Evolutionary conservation across 306 rosid species (phyloP).

Genomic region (Cicer pinnatifidum): DNA sequence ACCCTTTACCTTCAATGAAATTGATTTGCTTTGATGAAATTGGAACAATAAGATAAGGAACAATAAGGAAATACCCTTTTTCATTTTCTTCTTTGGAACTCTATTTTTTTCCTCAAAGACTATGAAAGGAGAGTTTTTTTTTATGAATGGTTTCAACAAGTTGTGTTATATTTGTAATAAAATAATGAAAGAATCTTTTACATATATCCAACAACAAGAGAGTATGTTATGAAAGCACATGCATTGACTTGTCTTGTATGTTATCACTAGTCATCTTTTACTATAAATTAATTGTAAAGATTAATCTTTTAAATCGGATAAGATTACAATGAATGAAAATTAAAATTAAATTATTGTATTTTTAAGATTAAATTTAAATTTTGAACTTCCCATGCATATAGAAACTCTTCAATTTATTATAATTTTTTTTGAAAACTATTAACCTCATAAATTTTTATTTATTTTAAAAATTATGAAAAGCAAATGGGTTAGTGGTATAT

Average conservation of each 20-base stretch:
- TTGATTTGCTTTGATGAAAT: constrained; percentile 7
- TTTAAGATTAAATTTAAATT: too few relatives aligned
- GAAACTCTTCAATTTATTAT: too few relatives aligned
- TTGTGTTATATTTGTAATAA: not conserved
- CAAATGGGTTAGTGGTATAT: constrained; percentile 25
- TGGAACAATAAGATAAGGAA: constrained; percentile 41
- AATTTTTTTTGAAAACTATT: not conserved
- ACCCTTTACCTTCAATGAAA: constrained; percentile 1
- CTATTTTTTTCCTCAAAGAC: not conserved
- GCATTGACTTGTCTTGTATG: constrained; percentile 1
- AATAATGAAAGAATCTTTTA: constrained; percentile 24
- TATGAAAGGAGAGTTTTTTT: too few relatives aligned
- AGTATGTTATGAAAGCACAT: constrained; percentile 11
- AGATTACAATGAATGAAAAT: too few relatives aligned
- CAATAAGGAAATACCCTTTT: not conserved
- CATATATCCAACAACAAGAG: not conserved
- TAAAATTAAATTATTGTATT: too few relatives aligned
- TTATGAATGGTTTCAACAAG: not conserved
- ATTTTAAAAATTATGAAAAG: not conserved
- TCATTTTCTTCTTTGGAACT: constrained; percentile 34
- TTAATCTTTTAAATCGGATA: too few relatives aligned
- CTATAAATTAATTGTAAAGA: too few relatives aligned
- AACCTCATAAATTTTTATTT: not conserved
- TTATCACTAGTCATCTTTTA: not conserved
- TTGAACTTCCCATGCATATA: too few relatives aligned